These are phyloP conservation scores for Penicillium odoratum DNA, from an alignment of 495 filamentous ascomycete genomes.

Conservation along the genomic window DNA sequence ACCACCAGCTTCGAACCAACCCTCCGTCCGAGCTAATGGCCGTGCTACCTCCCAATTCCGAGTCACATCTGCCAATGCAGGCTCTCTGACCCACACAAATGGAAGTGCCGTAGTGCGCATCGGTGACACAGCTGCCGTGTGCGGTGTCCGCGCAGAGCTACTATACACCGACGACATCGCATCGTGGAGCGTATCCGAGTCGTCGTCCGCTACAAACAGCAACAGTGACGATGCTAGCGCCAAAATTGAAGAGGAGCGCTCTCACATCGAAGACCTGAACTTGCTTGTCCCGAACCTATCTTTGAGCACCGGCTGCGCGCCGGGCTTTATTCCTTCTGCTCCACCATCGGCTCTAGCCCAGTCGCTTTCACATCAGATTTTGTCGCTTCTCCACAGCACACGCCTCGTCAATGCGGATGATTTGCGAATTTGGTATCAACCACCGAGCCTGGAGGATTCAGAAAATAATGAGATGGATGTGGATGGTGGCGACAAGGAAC, in stretches of 20 bases:
- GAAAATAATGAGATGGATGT: conserved; percentile 48
- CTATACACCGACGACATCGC: conserved; percentile 70
- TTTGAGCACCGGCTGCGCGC: conserved; percentile 82
- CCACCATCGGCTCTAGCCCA: conserved; percentile 81
- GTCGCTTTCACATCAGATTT: conserved; percentile 73
- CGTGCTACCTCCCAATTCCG: conserved; percentile 70
- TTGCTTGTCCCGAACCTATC: conserved; percentile 93
- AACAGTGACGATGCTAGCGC: conserved; percentile 18
- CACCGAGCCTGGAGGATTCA: conserved; percentile 39
- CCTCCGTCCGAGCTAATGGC: conserved; percentile 74
- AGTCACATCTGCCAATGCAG: conserved; percentile 67
- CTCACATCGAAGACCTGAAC: conserved; percentile 58
- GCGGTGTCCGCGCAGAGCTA: conserved; percentile 84
- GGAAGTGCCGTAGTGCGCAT: conserved; percentile 84
- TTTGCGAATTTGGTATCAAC: conserved; percentile 68
- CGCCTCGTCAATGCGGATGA: conserved; percentile 60
- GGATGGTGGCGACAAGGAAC: conserved; percentile 23
- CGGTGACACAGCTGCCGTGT: conserved; percentile 89
- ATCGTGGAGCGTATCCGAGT: conserved; percentile 52
- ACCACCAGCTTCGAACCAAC: conserved; percentile 49
- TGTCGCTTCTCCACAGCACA: conserved; percentile 68
- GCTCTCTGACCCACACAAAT: conserved; percentile 80
- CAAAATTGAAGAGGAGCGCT: conserved; percentile 49
- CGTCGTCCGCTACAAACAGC: conserved; percentile 25
- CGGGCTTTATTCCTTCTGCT: conserved; percentile 77